Conservation (phyloP, 345 rosid species). For the Hibiscus syriacus region DNA sequence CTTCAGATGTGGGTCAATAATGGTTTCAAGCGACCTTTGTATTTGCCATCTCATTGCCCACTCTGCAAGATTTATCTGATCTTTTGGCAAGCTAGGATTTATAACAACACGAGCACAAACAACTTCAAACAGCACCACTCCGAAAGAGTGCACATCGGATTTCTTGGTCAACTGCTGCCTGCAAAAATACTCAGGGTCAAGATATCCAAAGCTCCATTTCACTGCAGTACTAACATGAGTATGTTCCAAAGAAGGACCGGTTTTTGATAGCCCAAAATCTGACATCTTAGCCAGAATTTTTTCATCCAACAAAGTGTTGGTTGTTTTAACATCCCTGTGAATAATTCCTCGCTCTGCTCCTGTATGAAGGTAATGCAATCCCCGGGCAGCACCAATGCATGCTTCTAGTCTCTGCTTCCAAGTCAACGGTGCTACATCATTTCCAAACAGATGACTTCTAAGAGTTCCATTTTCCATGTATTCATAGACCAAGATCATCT, state of each 20-base stretch:
- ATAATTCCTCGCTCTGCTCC: slow-evolving; percentile 85
- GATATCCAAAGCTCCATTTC: slow-evolving; percentile 90
- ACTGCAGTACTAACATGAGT: slow-evolving; percentile 95
- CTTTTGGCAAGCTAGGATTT: slow-evolving; percentile 80
- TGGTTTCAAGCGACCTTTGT: slow-evolving; percentile 54
- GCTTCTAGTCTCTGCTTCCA: slow-evolving; percentile 83
- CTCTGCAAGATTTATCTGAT: slow-evolving; percentile 90
- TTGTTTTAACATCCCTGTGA: slow-evolving; percentile 87
- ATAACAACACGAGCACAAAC: slow-evolving; percentile 86
- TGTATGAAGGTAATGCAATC: slow-evolving; percentile 90
- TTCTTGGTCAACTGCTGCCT: slow-evolving; percentile 84
- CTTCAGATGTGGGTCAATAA: slow-evolving; percentile 48
- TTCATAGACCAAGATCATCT: no score
- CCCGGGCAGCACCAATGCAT: slow-evolving; percentile 78
- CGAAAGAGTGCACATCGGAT: slow-evolving; percentile 85
- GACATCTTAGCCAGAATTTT: slow-evolving; percentile 85
- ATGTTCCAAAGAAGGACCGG: slow-evolving; percentile 84
- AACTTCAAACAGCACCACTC: slow-evolving; percentile 77
- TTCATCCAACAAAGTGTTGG: slow-evolving; percentile 70
- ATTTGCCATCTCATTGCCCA: slow-evolving; percentile 88
- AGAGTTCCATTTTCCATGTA: no score
- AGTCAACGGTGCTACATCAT: slow-evolving; percentile 55
- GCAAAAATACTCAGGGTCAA: slow-evolving; percentile 81
- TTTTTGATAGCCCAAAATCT: slow-evolving; percentile 76
- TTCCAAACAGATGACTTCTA: slow-evolving; percentile 80